These are phyloP conservation scores for Lycium ferocissimum DNA, from an alignment of 257 asterid genomes.

Conservation along the genomic window DNA sequence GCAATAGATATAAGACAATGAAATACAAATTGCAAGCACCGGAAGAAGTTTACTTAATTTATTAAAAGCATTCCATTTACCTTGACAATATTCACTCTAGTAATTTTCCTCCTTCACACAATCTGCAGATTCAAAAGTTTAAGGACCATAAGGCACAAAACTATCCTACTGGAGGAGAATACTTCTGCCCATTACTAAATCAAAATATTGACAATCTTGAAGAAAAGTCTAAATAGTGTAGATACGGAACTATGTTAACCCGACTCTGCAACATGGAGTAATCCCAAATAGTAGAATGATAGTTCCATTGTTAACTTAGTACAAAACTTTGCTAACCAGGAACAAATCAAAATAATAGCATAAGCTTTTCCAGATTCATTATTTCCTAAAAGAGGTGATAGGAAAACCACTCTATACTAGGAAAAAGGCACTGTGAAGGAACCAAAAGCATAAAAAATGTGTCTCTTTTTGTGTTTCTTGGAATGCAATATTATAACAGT, in stretches of 20 bases:
- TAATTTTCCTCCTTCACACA: constrained; percentile 97
- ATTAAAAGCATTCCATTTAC: constrained; percentile 47
- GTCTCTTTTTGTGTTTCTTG: too few relatives aligned
- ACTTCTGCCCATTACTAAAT: too few relatives aligned
- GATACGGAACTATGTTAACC: too few relatives aligned
- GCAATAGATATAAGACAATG: constrained; percentile 43
- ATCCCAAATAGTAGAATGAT: too few relatives aligned
- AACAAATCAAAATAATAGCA: too few relatives aligned
- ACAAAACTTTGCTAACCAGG: too few relatives aligned
- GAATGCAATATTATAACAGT: too few relatives aligned
- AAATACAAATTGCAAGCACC: constrained; percentile 35
- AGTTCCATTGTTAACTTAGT: too few relatives aligned
- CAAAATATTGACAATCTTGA: too few relatives aligned
- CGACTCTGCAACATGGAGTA: too few relatives aligned
- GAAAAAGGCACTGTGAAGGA: background rate
- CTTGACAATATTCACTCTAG: constrained; percentile 80
- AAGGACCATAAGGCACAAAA: constrained; percentile 18
- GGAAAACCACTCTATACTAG: background rate
- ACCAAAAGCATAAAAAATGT: background rate
- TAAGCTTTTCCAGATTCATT: background rate
- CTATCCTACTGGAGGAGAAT: too few relatives aligned
- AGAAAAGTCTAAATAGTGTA: too few relatives aligned
- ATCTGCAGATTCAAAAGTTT: constrained; percentile 54
- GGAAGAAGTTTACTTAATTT: constrained; percentile 21
- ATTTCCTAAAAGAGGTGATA: background rate